Conservation (phyloP, 164 flowering plant species). For the Stephania cephalantha region DNA sequence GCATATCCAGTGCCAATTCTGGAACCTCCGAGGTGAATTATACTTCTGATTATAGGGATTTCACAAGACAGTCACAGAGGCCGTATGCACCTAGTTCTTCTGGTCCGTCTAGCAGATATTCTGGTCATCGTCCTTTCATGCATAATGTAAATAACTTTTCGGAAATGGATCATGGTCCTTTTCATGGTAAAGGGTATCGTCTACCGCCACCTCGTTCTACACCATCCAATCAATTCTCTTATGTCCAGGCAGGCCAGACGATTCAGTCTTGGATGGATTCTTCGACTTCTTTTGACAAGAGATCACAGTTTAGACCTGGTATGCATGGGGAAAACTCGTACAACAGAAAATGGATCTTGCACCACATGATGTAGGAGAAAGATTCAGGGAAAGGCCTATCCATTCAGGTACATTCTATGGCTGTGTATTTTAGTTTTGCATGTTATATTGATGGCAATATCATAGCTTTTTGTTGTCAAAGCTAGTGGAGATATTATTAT, state of each 20-base stretch:
- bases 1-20: constrained; percentile 27
- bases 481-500: too few species aligned
- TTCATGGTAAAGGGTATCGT: constrained; percentile 41
- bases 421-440: background rate
- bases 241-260: constrained; percentile 49
- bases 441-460: background rate
- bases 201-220: constrained; percentile 63
- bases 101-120: constrained; percentile 26
- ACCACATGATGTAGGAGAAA: constrained; percentile 42
- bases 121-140: constrained; percentile 26
- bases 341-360: constrained; percentile 37
- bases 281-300: constrained; percentile 38
- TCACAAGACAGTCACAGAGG: constrained; percentile 26
- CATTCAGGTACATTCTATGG: constrained; percentile 39
- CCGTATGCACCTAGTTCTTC: constrained; percentile 26
- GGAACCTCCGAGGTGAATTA: constrained; percentile 26
- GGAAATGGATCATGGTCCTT: constrained; percentile 28
- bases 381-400: constrained; percentile 45
- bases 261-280: constrained; percentile 45
- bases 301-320: constrained; percentile 34
- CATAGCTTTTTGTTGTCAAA: background rate
- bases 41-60: constrained; percentile 40
- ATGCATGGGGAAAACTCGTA: constrained; percentile 35
- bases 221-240: constrained; percentile 74
- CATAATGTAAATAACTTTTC: constrained; percentile 27